These are phyloP conservation scores for Aspergillus uvarum DNA, from an alignment of 2,329 filamentous ascomycete genomes.

Conservation along the genomic window DNA sequence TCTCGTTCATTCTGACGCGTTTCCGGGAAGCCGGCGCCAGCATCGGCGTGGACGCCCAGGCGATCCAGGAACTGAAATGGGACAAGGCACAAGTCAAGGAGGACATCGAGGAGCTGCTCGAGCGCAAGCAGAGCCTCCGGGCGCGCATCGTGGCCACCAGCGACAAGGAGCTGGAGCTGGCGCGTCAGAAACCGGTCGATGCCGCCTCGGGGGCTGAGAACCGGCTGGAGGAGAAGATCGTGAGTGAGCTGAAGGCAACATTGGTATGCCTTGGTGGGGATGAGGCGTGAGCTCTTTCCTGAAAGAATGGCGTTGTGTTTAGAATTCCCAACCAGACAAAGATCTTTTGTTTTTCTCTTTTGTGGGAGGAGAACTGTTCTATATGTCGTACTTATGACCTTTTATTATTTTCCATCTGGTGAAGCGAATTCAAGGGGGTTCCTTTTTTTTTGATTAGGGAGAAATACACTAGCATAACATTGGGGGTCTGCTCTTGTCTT, in stretches of 20 bases:
- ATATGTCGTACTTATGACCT: not conserved
- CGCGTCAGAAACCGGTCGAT: constrained; percentile 42
- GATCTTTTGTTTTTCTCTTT: not conserved
- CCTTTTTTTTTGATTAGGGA: not conserved
- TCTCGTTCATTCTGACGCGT: constrained; percentile 69
- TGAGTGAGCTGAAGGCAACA: constrained; percentile 64
- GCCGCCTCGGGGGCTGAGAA: constrained; percentile 56
- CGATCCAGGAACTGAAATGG: constrained; percentile 73
- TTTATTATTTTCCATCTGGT: not conserved
- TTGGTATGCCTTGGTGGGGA: constrained; percentile 43
- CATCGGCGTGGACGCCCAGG: constrained; percentile 55
- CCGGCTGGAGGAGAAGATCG: constrained; percentile 72
- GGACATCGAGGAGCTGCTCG: constrained; percentile 79
- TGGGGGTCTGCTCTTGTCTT: not conserved
- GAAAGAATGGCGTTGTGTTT: not conserved
- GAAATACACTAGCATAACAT: not conserved
- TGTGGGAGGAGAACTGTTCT: not conserved
- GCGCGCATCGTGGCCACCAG: constrained; percentile 72
- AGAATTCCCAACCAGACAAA: not conserved
- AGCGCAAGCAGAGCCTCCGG: constrained; percentile 65
- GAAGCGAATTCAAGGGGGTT: not conserved
- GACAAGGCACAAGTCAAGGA: constrained; percentile 71
- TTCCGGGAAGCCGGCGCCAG: constrained; percentile 66
- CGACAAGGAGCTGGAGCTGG: constrained; percentile 67
- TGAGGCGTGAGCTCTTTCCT: constrained; percentile 31